Base-by-base conservation (phyloP, 179 eudicot species). In the Sideroxylon spinosum region DNA sequence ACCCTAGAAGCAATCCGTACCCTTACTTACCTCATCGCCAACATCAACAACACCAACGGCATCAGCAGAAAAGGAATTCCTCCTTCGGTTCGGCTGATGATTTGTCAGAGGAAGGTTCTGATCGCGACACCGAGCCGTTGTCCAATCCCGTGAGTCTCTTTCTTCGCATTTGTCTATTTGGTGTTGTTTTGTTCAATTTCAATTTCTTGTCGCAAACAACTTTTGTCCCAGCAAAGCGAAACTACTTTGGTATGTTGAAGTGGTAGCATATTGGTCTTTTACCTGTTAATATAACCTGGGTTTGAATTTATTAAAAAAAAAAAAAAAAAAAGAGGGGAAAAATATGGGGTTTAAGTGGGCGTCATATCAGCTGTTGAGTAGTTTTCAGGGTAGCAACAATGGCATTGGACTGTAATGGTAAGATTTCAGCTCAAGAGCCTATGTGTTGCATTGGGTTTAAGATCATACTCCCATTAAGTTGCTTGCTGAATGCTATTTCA, bases 21-120 rank as follows among this genome's bases (percentile, higher is more conserved):
- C 78, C 83, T 37, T 85, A 76, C 80, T 73, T 81, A 81, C 56
- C 79, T 7, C 81, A 75, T 26, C 83, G 75, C 71, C 78, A 59
- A 29, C 73, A 80, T 65, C 74, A 71, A 63, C 78, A 82, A 60
- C 84, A 81, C 61, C 46, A 77, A 25, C 74, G n/a, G 53, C 52
- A 75, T 60, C 44, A 71, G 72, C 80, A 73, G 80, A 46, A 74
- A 60, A 71, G 50, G 10, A 64, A 67, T 37, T 68, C 76, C 6
- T 78, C 84, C 66, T 82, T 62, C 13, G 81, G 56, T 80, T 73
- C 82, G 7, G 69, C 22, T 3, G 84, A 83, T 63, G 84, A 77
- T 78, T 74, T 85, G 48, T 71, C 84, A 0, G 81, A 84, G 65
- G 87, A 84, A 44, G 91, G 85, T 19, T 83, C 83, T 29, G 81